Conservation (phyloP, 805 yeast species). For the Yamadazyma endophytica region DNA sequence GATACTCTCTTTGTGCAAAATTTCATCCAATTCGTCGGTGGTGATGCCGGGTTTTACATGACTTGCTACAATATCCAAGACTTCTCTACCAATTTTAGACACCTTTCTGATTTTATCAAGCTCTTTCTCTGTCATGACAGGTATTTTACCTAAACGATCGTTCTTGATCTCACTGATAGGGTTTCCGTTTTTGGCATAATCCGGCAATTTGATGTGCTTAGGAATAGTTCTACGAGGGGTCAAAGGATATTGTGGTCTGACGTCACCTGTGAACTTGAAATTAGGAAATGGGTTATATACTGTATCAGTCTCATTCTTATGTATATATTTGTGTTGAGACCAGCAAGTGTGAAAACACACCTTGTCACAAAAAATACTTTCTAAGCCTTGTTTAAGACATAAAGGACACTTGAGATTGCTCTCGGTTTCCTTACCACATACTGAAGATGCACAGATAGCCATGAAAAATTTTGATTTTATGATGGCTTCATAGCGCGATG, state of each 20-base stretch:
- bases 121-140: constrained; percentile 60
- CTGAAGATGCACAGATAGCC: constrained; percentile 63
- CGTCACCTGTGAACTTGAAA: constrained; percentile 65
- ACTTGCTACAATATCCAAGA: constrained; percentile 85
- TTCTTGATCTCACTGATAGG: constrained; percentile 75
- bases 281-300: constrained; percentile 85
- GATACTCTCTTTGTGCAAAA: constrained; percentile 84
- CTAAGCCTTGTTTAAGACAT: constrained; percentile 69
- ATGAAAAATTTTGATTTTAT: too few species aligned
- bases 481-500: too few species aligned
- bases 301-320: constrained; percentile 50
- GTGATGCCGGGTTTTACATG: constrained; percentile 84
- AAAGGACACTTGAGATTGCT: constrained; percentile 85
- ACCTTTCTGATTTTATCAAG: constrained; percentile 72
- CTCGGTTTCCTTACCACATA: constrained; percentile 78
- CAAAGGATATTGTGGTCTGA: constrained; percentile 80
- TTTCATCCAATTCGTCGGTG: constrained; percentile 84
- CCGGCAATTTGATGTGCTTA: constrained; percentile 68
- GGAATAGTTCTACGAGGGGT: constrained; percentile 71
- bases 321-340: constrained; percentile 71
- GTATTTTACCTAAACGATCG: constrained; percentile 65
- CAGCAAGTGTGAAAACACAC: constrained; percentile 73
- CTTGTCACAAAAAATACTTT: constrained; percentile 74
- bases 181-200: constrained; percentile 75
- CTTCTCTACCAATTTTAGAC: constrained; percentile 76